Base-by-base conservation (phyloP, 805 yeast genomes). In the Saccharomycopsis malanga region DNA sequence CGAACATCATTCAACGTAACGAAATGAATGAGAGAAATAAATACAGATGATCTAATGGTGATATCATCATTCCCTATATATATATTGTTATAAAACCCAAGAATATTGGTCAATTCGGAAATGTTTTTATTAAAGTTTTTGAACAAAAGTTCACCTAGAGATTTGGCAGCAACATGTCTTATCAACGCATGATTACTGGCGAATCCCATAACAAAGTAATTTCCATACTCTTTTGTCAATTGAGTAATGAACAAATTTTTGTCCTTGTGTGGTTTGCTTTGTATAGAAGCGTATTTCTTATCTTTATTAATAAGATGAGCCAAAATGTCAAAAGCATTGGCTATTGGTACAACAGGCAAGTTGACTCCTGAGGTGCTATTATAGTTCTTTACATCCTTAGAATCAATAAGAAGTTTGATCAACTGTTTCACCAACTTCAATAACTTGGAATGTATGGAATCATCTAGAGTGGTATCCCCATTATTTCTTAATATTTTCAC, bases 1-100 rank as follows among this genome's bases (percentile, higher is more conserved):
- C 53, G 46, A 1, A 59, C 53, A 14, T 58, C 49, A 41, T 57
- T 59, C n/a, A 66, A 49, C 3, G 59, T 56, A 4, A 59, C 46
- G 42, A 60, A 69, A 37, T 70, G 69, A 14, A 61, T 50, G 9
- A 69, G 49, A 0, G 73, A 65, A 48, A 67, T 67, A 32, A 69
- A 57, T 17, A 49, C 40, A 3, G 55, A 35, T 23, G 43, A 27
- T 34, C 67, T 54, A 2, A 67, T 68, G 2, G 59, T 49, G 54
- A 63, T 54, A 5, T 55, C 48, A 48, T 58, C 63, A 39, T 62
- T 56, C 3, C 39, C 30, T 58, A 30, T 58, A 39, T 18, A 53
- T 20, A 15, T 57, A 20, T 3, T 53, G 17, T 15, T 56, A 40
- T 49, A 59, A 18, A 56, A 51, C 5, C 40, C 54, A 27, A 59